Percentiles rank a stretch among this genome's conserved stretches.
Conservation (phyloP, 495 filamentous ascomycete genomes). For the Hyaloscypha hepaticicola region DNA sequence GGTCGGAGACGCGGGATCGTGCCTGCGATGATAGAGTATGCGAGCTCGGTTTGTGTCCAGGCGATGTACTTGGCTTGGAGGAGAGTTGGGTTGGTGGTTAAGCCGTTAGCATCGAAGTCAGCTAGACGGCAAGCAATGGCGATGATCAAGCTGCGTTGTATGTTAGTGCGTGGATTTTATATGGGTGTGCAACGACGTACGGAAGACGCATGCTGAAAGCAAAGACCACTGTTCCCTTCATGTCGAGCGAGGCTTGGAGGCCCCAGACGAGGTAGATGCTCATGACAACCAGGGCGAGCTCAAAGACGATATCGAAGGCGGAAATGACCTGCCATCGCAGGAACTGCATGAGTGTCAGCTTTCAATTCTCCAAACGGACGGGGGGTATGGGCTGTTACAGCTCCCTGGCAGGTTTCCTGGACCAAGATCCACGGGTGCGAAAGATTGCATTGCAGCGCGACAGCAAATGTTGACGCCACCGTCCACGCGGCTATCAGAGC, state of each 20-base stretch:
- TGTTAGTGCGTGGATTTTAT: neutral
- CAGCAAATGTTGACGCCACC: neutral
- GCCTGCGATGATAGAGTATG: neutral
- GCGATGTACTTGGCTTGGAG: neutral
- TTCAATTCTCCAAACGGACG: neutral
- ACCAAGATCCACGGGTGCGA: constrained; percentile 2
- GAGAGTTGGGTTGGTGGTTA: neutral
- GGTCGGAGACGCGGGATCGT: neutral
- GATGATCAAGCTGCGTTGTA: neutral
- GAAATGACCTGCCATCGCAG: constrained; percentile 6
- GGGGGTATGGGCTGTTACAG: neutral
- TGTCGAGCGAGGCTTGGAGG: neutral
- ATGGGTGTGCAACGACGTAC: neutral
- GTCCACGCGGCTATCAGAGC: neutral
- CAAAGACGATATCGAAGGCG: constrained; percentile 2
- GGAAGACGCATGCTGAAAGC: constrained; percentile 5
- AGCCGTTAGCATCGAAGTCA: neutral
- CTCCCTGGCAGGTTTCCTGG: constrained; percentile 3
- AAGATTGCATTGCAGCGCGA: neutral
- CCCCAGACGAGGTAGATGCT: constrained; percentile 6
- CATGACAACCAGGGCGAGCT: constrained; percentile 6
- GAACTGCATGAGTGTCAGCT: constrained; percentile 7
- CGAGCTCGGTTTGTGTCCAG: neutral
- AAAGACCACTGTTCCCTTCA: neutral
- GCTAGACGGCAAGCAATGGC: neutral